Conservation (phyloP, 768 basidiomycete species). For the Lentinus tigrinus region DNA sequence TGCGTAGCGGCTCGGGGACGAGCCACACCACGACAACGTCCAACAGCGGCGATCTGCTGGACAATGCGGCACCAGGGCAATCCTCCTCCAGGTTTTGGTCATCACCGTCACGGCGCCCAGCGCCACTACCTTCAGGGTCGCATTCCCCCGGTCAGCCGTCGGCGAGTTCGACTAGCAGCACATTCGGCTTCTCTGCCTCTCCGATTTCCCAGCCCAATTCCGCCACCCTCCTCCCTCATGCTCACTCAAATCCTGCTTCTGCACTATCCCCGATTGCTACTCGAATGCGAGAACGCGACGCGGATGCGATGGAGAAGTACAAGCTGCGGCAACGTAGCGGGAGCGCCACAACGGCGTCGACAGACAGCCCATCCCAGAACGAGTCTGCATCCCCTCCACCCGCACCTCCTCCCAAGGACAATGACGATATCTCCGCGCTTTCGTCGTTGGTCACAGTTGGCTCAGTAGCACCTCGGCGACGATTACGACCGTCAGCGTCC, state of each 20-base stretch:
- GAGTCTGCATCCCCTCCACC: constrained; percentile 47
- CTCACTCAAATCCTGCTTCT: constrained; percentile 36
- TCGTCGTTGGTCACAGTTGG: constrained; percentile 49
- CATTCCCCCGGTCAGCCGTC: constrained; percentile 62
- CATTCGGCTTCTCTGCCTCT: constrained; percentile 39
- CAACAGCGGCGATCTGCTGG: constrained; percentile 67
- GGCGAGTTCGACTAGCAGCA: constrained; percentile 36
- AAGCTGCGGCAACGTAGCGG: constrained; percentile 80
- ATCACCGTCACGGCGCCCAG: constrained; percentile 30
- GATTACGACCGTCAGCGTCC: constrained; percentile 70
- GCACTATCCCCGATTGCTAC: constrained; percentile 76
- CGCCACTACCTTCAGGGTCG: constrained; percentile 44
- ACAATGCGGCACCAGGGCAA: constrained; percentile 42
- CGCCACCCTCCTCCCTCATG: constrained; percentile 30
- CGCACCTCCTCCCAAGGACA: constrained; percentile 52
- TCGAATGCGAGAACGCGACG: constrained; percentile 81
- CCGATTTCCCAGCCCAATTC: constrained; percentile 30
- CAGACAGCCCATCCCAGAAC: constrained; percentile 67
- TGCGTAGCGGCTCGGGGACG: constrained; percentile 80
- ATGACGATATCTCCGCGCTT: constrained; percentile 34
- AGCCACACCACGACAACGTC: constrained; percentile 76
- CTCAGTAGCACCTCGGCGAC: constrained; percentile 55
- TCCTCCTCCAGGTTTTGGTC: constrained; percentile 40
- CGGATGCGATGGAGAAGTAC: constrained; percentile 87
- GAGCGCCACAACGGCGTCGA: constrained; percentile 70